phyloP scores from a whole-genome alignment of 768 basidiomycete species.

The Fistulinella prunicolor region DNA sequence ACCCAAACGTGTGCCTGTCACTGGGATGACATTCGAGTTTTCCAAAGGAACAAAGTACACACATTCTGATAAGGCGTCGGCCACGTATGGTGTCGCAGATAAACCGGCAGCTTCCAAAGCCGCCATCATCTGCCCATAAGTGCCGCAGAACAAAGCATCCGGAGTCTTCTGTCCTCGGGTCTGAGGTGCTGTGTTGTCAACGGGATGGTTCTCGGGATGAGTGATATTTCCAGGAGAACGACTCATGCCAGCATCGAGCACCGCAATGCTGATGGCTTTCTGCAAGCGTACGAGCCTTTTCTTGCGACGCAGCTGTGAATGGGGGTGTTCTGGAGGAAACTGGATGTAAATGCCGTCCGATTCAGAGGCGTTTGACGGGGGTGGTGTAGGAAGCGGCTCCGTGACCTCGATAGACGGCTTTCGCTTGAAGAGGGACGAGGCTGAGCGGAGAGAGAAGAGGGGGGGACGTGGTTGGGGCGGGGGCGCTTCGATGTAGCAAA shows the following conservation, averaged over 20 bases:
- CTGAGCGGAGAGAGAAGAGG: conserved; percentile 15
- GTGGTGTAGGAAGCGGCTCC: no score
- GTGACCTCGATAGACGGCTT: conserved; percentile 15
- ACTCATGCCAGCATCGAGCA: conserved; percentile 40
- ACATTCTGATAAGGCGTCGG: conserved; percentile 32
- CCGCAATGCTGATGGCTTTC: conserved; percentile 36
- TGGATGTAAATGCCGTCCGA: conserved; percentile 25
- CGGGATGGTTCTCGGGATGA: not conserved
- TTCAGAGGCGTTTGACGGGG: conserved; percentile 8
- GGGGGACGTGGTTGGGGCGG: conserved; percentile 11
- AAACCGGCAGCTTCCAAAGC: conserved; percentile 40
- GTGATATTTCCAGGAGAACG: conserved; percentile 22
- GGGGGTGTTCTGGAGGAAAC: conserved; percentile 9
- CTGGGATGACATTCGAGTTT: not conserved
- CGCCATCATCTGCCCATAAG: conserved; percentile 41
- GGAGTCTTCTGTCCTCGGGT: conserved; percentile 16
- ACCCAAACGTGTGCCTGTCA: conserved; percentile 39
- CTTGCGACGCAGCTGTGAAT: conserved; percentile 15
- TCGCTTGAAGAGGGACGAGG: conserved; percentile 26
- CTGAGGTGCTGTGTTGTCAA: not conserved
- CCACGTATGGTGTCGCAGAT: conserved; percentile 31
- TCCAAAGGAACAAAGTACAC: conserved; percentile 4
- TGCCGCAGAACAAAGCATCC: conserved; percentile 40
- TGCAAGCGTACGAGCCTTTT: conserved; percentile 30
- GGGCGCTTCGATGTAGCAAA: conserved; percentile 27